These are phyloP conservation scores for Asterophora parasitica DNA, from an alignment of 768 basidiomycete species.

Conservation along the genomic window DNA sequence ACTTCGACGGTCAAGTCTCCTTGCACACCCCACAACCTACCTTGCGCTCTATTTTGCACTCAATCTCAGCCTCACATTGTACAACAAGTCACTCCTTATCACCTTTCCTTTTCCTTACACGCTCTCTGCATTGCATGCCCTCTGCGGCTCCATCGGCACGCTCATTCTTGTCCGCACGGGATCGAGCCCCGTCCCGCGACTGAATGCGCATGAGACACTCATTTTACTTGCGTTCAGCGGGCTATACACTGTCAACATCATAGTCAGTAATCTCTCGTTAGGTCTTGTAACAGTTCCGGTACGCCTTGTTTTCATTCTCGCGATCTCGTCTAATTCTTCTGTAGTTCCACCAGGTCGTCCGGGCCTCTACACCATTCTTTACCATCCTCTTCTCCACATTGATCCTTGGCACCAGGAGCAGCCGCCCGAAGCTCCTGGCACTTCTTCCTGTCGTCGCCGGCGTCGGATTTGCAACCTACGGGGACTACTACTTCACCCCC, in stretches of 20 bases:
- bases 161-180: slow-evolving; percentile 46
- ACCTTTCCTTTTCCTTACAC: slow-evolving; percentile 96
- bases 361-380: slow-evolving; percentile 90
- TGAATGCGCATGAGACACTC: slow-evolving; percentile 51
- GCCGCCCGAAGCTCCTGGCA: slow-evolving; percentile 58
- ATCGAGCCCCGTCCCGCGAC: slow-evolving; percentile 15
- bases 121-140: slow-evolving; percentile 86
- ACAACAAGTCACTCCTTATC: slow-evolving; percentile 91
- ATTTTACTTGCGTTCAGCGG: slow-evolving; percentile 79
- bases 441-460: slow-evolving; percentile 85
- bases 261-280: slow-evolving; percentile 88
- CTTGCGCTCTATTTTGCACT: slow-evolving; percentile 80
- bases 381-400: slow-evolving; percentile 73
- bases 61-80: slow-evolving; percentile 89
- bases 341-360: slow-evolving; percentile 96
- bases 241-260: slow-evolving; percentile 92
- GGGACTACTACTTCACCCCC: slow-evolving; percentile 89
- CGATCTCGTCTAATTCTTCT: neutral
- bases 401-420: slow-evolving; percentile 61
- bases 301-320: slow-evolving; percentile 24
- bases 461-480: slow-evolving; percentile 92
- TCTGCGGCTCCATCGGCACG: slow-evolving; percentile 84
- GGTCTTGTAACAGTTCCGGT: slow-evolving; percentile 88
- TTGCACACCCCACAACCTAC: slow-evolving; percentile 14
- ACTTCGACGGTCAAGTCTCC: slow-evolving; percentile 7